phyloP scores from a whole-genome alignment of 164 flowering plant species.

The Umbellularia californica region DNA sequence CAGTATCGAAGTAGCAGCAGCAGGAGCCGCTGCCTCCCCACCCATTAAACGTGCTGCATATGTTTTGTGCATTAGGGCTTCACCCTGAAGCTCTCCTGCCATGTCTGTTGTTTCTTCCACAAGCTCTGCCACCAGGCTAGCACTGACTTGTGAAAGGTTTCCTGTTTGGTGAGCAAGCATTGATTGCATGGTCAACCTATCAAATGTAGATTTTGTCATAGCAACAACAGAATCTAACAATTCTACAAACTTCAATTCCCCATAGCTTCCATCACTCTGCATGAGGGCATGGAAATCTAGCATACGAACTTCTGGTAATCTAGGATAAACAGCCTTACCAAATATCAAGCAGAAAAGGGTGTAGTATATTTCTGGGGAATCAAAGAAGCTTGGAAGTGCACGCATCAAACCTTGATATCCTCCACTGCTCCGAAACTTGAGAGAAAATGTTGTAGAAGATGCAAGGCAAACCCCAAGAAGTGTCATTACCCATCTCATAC shows the following conservation, averaged over 20 bases:
- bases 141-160: constrained; percentile 71
- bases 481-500: constrained; percentile 99
- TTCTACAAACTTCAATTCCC: constrained; percentile 83
- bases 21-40: constrained; percentile 99
- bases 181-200: constrained; percentile 74
- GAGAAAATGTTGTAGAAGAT: constrained; percentile 87
- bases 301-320: constrained; percentile 99
- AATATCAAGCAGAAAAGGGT: constrained; percentile 89
- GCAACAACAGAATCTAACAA: constrained; percentile 86
- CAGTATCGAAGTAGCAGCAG: constrained; percentile 89
- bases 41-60: constrained; percentile 99
- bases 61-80: constrained; percentile 98
- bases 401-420: constrained; percentile 85
- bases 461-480: constrained; percentile 95
- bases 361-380: constrained; percentile 97
- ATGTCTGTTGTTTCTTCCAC: constrained; percentile 71
- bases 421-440: constrained; percentile 87
- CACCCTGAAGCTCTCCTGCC: constrained; percentile 96
- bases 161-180: constrained; percentile 92
- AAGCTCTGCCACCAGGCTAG: constrained; percentile 83
- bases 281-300: constrained; percentile 96
- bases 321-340: constrained; percentile 96
- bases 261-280: constrained; percentile 72
- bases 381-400: constrained; percentile 89
- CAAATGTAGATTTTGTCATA: constrained; percentile 93